Base-by-base conservation (phyloP, 2,329 filamentous ascomycete species). In the Ilyonectria destructans region DNA sequence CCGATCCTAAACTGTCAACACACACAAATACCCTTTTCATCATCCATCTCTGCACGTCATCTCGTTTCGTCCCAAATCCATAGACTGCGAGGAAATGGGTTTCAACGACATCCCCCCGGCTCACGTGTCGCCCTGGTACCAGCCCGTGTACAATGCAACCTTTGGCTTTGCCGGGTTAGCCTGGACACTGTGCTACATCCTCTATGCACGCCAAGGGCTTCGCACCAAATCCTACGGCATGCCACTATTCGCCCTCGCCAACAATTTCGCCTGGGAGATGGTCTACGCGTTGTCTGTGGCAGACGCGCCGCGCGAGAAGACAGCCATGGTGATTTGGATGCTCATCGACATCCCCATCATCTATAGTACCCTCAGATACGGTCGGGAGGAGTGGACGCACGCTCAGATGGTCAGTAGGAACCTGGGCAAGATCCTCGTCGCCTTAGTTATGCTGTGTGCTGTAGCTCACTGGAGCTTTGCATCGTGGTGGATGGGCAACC, bases 181-280 rank as follows among this genome's bases (percentile, higher is more conserved):
- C 19, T 65, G 63, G 63, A 65, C 63, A 6, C 56, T 65, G 19
- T 61, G 57, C 57, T 65, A 65, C 51, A 49, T 65, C 31, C 63
- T 65, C 17, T 60, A 60, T n/a, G 63, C 57, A 4, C 48, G 57
- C 21, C 46, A 61, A 19, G 63, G 63, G 2, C 57, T 65, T 3
- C 55, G 51, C 21, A 61, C 56, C 21, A 65, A 65, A 23, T 55
- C 63, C 19, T 65, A 65, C 43, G 63, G 63, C 63, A 65, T 65
- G 63, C 63, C 63, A 40, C 21, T 65, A 31, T 61, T 65, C 26
- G 63, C 63, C 1, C 57, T 65, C 5, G 63, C 63, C 9, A 62
- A 66, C 52, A 66, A 66, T 35, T 61, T 66, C 31, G 45, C 63
- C 43, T 66, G 63, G 63, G 63, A 66, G 43, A 46, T 66, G 43